Base-by-base conservation (phyloP, 331 rosid species). In the Telfairia occidentalis region DNA sequence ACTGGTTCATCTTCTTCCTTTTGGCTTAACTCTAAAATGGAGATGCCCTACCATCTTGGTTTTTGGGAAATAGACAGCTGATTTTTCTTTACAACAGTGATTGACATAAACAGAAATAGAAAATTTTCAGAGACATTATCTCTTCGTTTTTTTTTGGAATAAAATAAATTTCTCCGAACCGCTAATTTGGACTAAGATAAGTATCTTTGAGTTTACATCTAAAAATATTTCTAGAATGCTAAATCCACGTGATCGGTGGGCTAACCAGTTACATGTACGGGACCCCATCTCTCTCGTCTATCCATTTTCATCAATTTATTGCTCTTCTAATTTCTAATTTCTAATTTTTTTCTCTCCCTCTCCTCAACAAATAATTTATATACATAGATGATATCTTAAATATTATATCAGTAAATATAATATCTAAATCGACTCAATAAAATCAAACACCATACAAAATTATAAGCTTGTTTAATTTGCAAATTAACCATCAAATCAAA, bases 211-310 rank as follows among this genome's bases (percentile, higher is more conserved):
- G 75, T 71, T 71, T 46, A 70, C 75, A 70, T 18, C 40, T 0
- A 46, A 43, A 7, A 21, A 2, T 37, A 0, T 10, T 13, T 71
- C 42, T 71, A 46, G 75, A 71, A 46, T 46, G 37, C 9, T 30
- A 16, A 34, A 71, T 42, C 38, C 76, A 48, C 76, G 76, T 71
- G 76, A 71, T 71, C 48, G 76, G 43, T 71, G 76, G 60, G 76
- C 59, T 71, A 29, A 26, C 29, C 9, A 15, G 74, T 26, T 69
- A 6, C 3, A 23, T 21, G 0, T 34, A 65, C 40, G 32, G 75
- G 75, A 45, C 24, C 58, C 73, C 21, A 19, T 21, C 5, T 38
- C 18, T 66, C 52, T 65, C 49, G 3, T 34, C 26, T 37, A 35
- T 64, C 60, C 29, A 5, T 16, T 16, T 49, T 23, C 5, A 12